Percentiles rank a stretch among this genome's conserved stretches.
Conservation (phyloP, 108 stramenopile genomes). For the Pseudonitzschia pungens region DNA sequence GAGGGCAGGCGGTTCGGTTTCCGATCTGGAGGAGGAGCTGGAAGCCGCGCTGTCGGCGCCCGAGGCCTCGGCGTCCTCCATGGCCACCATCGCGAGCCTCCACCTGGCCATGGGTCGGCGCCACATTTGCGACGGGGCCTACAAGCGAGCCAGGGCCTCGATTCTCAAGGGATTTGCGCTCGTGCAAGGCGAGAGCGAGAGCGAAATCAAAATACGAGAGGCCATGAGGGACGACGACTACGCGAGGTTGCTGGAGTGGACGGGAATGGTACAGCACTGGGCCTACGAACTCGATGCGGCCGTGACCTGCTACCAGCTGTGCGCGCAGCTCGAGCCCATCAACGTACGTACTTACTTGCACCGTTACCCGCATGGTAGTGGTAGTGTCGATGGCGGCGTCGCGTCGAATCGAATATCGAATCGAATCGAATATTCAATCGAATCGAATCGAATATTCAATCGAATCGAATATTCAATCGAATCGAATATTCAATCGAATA, state of each 20-base stretch:
- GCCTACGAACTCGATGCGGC: constrained; percentile 84
- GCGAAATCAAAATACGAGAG: constrained; percentile 18
- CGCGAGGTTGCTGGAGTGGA: constrained; percentile 82
- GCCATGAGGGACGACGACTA: constrained; percentile 71
- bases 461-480: no score
- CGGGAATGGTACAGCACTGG: constrained; percentile 87
- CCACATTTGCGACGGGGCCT: constrained; percentile 72
- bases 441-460: no score
- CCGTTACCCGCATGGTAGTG: no score
- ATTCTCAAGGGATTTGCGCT: constrained; percentile 67
- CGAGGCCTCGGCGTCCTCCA: constrained; percentile 11
- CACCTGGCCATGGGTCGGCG: constrained; percentile 75
- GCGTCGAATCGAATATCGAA: no score
- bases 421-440: no score
- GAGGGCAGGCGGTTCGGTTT: constrained; percentile 56
- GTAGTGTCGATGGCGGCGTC: no score
- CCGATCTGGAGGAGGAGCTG: constrained; percentile 45
- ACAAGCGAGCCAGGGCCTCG: constrained; percentile 51
- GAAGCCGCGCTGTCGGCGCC: constrained; percentile 36
- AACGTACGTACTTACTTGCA: constrained; percentile 60
- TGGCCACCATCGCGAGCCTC: constrained; percentile 51
- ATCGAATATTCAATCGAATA: no score
- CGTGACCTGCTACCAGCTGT: constrained; percentile 65
- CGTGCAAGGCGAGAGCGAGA: constrained; percentile 39
- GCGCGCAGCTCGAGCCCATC: constrained; percentile 73